phyloP scores from a whole-genome alignment of 2,329 filamentous ascomycete species.

The Diaporthe sp. region DNA sequence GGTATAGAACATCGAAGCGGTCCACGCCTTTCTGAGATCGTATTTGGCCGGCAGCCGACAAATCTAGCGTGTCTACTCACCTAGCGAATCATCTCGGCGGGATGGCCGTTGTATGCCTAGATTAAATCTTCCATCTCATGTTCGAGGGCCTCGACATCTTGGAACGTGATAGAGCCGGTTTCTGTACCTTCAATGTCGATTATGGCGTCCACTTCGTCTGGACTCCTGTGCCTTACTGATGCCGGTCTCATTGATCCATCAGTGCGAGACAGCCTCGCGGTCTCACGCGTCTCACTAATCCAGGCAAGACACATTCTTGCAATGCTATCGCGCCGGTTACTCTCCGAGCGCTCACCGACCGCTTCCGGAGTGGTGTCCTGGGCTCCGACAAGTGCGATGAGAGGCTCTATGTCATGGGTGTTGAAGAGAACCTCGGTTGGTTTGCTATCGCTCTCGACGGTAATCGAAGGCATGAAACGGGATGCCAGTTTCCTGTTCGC shows the following conservation, averaged over 20 bases:
- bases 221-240: not conserved
- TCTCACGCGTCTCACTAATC: not conserved
- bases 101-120: not conserved
- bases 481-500: not conserved
- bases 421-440: not conserved
- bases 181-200: slow-evolving; percentile 3
- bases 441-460: not conserved
- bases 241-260: not conserved
- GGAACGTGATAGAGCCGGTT: not conserved
- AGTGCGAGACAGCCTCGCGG: not conserved
- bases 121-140: not conserved
- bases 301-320: slow-evolving; percentile 7
- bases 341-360: too few relatives aligned
- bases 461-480: not conserved
- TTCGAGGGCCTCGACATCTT: slow-evolving; percentile 1
- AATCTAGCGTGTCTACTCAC: not conserved
- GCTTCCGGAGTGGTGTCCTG: not conserved
- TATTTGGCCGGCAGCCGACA: not conserved
- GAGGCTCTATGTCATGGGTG: not conserved
- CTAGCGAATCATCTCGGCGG: not conserved
- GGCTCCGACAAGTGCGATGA: not conserved
- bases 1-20: not conserved
- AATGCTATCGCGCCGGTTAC: not conserved
- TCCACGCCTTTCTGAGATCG: not conserved
- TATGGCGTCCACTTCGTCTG: not conserved